Evolutionary conservation across 2,329 filamentous ascomycete species (phyloP).

Genomic region (Falciphora oryzae): DNA sequence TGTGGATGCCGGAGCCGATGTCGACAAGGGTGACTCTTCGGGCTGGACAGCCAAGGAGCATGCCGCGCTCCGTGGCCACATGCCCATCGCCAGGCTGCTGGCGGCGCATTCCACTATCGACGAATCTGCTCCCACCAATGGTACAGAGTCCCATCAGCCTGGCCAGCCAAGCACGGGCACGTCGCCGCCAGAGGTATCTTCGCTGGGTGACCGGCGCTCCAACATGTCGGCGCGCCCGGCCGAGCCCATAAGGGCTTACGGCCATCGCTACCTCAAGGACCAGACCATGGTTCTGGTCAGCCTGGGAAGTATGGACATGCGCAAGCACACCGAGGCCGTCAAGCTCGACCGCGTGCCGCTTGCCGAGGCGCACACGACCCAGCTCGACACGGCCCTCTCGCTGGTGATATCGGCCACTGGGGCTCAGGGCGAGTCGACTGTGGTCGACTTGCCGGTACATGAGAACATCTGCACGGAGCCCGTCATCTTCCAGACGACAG

Average conservation of each 20-base stretch:
- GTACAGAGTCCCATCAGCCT: not conserved
- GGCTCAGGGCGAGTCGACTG: constrained; percentile 78
- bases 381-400: constrained; percentile 89
- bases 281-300: constrained; percentile 89
- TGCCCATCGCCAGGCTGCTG: constrained; percentile 70
- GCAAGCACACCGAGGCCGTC: constrained; percentile 74
- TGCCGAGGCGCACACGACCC: constrained; percentile 81
- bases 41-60: constrained; percentile 95
- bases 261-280: constrained; percentile 87
- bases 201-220: constrained; percentile 55
- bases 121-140: constrained; percentile 19
- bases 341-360: constrained; percentile 84
- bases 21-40: constrained; percentile 71
- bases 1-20: constrained; percentile 69
- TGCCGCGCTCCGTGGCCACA: constrained; percentile 81
- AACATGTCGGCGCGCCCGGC: constrained; percentile 45
- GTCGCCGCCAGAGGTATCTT: constrained; percentile 48
- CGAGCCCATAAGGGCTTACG: constrained; percentile 90
- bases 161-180: constrained; percentile 21
- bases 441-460: constrained; percentile 88
- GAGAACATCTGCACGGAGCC: constrained; percentile 93
- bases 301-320: constrained; percentile 89
- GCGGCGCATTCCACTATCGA: constrained; percentile 41
- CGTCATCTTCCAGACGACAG: constrained; percentile 77
- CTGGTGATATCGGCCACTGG: constrained; percentile 83